Evolutionary conservation across 2,329 filamentous ascomycete species (phyloP).

Genomic region (Hypoxylon rubiginosum): DNA sequence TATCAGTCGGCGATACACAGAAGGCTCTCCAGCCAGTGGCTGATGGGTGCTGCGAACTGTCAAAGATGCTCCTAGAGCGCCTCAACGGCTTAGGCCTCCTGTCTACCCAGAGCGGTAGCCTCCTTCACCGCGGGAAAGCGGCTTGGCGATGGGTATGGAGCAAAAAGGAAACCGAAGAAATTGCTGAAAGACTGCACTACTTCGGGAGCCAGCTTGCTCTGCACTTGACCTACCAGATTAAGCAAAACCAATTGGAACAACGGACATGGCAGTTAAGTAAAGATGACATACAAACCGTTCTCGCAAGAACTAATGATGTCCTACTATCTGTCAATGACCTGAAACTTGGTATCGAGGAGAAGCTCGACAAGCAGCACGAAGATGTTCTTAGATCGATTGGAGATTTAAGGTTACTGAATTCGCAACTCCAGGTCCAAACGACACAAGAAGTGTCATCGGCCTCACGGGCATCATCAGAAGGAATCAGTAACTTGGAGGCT

Average conservation of each 20-base stretch:
- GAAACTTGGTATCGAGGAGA: background rate
- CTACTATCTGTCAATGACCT: background rate
- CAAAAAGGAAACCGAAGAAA: constrained; percentile 31
- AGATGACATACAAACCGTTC: constrained; percentile 9
- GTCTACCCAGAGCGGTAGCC: constrained; percentile 1
- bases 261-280: constrained; percentile 11
- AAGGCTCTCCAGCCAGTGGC: constrained; percentile 21
- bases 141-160: constrained; percentile 31
- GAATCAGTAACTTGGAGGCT: background rate
- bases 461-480: background rate
- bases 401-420: background rate
- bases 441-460: background rate
- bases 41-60: constrained; percentile 27
- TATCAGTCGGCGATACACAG: background rate
- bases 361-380: background rate
- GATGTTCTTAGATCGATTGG: constrained; percentile 1
- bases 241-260: constrained; percentile 5
- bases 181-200: constrained; percentile 16
- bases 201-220: constrained; percentile 25
- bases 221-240: constrained; percentile 17
- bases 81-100: constrained; percentile 19
- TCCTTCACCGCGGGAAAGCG: constrained; percentile 14
- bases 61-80: constrained; percentile 19
- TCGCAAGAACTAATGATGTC: background rate
- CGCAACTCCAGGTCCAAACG: background rate